Evolutionary conservation across 257 asterid genomes (phyloP), one percentile per base, ranked within the genome.

Genomic region (Dorcoceras hygrometricum): DNA sequence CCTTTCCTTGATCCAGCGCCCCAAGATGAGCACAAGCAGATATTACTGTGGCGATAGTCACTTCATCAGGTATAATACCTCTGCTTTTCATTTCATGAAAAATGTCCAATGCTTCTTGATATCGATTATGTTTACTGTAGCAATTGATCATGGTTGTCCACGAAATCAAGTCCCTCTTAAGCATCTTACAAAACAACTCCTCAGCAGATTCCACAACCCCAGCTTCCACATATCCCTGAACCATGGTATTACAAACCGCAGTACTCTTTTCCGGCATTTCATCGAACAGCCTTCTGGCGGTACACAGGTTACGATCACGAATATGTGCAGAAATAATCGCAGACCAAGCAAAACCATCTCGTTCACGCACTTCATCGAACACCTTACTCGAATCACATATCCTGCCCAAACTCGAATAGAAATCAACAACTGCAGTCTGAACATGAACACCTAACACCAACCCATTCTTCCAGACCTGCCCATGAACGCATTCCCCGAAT

Each of bases 1-100:
- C 95, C 88, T 69, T 84, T 25, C 96, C 95, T 43, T 68, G 80
- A 34, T 84, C 84, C 57, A 86, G 74, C 24, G 83, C 82, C 53
- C 97, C 97, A 27, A 89, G 86, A 86, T 89, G 97, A 12, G 98
- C 98, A 71, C 93, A 87, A 36, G 96, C 89, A 43, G 97, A 86
- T 73, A 92, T 75, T 34, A 86, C 87, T 8, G 88, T 86, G 11
- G 93, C 80, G 88, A 92, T 73, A 25, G 95, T 89, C 81, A 83
- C 90, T 80, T 76, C 90, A 78, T 89, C 97, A 4, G 95, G 95
- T 43, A 57, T 76, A 66, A 79, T 71, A 55, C 84, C 87, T 1
- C 51, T 43, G 9, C 69, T 69, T 71, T 76, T 82, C 96, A 91
- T 89, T 25, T 81, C 86, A 18, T 79, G 64, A 66, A 89, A 92